Evolutionary conservation across 331 rosid genomes (phyloP).

Genomic region (Telfairia occidentalis): DNA sequence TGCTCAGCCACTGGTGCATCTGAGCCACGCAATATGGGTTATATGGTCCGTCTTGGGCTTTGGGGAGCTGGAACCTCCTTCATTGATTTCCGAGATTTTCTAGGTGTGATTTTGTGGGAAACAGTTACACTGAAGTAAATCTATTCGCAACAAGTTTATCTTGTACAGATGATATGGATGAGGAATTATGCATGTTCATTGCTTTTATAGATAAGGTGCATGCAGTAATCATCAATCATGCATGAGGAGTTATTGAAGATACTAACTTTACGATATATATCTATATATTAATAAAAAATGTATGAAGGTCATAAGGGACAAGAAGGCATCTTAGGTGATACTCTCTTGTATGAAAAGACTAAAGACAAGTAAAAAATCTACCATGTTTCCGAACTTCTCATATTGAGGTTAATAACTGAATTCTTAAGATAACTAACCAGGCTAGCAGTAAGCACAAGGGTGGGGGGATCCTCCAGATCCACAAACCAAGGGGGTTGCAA

Average conservation of each 20-base stretch:
- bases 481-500: not conserved
- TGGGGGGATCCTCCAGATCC: not conserved
- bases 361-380: not conserved
- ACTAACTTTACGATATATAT: not conserved
- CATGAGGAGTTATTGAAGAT: not conserved
- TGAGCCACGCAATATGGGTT: constrained; percentile 98
- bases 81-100: constrained; percentile 72
- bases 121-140: not conserved
- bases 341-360: not conserved
- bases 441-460: not conserved
- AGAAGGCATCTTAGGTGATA: no score
- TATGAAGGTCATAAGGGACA: not conserved
- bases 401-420: not conserved
- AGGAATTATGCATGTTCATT: not conserved
- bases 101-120: constrained; percentile 35
- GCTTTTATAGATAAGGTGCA: not conserved
- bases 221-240: not conserved
- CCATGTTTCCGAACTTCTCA: not conserved
- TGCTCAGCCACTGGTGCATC: constrained; percentile 99
- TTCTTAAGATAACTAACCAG: not conserved
- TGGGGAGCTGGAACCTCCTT: constrained; percentile 95
- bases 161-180: not conserved
- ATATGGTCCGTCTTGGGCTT: constrained; percentile 98
- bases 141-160: not conserved
- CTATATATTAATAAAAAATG: not conserved